Conservation (phyloP, 2,329 filamentous ascomycete species). For the Ascosphaera apis region DNA sequence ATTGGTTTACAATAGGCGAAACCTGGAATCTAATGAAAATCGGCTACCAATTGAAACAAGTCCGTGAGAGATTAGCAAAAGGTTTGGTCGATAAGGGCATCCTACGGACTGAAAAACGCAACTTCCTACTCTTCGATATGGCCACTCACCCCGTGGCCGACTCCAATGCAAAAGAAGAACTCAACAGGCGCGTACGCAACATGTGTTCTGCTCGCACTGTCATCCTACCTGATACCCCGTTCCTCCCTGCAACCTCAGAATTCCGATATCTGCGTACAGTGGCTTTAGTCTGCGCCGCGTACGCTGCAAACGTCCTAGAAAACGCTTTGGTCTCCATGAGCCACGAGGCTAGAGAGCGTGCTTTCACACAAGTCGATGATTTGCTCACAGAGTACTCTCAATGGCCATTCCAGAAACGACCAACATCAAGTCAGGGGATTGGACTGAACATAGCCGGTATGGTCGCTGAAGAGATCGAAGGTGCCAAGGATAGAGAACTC, state of each 20-base stretch:
- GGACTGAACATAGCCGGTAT: constrained; percentile 80
- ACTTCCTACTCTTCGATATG: constrained; percentile 99
- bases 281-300: constrained; percentile 91
- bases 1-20: constrained; percentile 41
- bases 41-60: constrained; percentile 97
- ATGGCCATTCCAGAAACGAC: constrained; percentile 78
- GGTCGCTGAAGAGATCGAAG: constrained; percentile 67
- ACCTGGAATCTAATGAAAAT: constrained; percentile 99
- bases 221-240: constrained; percentile 64
- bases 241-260: constrained; percentile 81
- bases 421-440: constrained; percentile 54
- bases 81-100: constrained; percentile 97
- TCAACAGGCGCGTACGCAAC: constrained; percentile 74
- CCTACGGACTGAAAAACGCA: constrained; percentile 93
- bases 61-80: constrained; percentile 89
- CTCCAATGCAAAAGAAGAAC: constrained; percentile 91
- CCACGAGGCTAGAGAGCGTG: constrained; percentile 80
- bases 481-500: constrained; percentile 75
- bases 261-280: constrained; percentile 84
- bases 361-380: constrained; percentile 94
- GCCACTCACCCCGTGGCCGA: constrained; percentile 95
- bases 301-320: constrained; percentile 92
- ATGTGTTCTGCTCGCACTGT: constrained; percentile 86
- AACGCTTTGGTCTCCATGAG: constrained; percentile 88
- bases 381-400: constrained; percentile 89